These are phyloP conservation scores for Phytopythium aichiense DNA, from an alignment of 352 stramenopile species.

Conservation along the genomic window DNA sequence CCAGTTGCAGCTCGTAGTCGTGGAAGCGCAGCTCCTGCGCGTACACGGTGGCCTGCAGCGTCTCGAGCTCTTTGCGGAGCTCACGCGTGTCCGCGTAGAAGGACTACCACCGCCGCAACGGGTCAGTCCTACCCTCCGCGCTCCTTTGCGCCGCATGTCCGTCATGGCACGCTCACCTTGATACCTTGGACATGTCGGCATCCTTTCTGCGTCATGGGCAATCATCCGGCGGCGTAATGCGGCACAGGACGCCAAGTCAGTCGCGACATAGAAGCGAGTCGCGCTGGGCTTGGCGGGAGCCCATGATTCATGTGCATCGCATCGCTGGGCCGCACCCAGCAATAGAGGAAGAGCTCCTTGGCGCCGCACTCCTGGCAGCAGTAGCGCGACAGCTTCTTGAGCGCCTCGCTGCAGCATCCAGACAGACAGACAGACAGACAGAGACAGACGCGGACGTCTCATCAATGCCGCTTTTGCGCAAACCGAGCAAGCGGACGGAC, in stretches of 20 bases:
- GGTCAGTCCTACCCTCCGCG: not conserved
- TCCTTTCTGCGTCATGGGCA: conserved; percentile 45
- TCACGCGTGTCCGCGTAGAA: conserved; percentile 56
- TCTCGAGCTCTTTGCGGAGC: conserved; percentile 50
- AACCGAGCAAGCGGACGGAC: not conserved
- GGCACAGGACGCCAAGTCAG: not conserved
- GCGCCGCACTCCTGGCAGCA: conserved; percentile 53
- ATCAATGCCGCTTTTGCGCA: not conserved
- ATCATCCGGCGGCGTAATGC: not conserved
- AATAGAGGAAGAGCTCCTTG: conserved; percentile 63
- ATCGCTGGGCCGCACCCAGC: conserved; percentile 34
- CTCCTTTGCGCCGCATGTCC: no score
- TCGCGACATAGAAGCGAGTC: not conserved
- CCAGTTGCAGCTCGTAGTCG: conserved; percentile 42
- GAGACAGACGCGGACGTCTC: not conserved
- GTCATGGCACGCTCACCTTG: conserved; percentile 27
- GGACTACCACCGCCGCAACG: conserved; percentile 17
- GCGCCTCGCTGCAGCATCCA: conserved; percentile 15
- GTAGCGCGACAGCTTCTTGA: conserved; percentile 59
- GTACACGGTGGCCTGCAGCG: conserved; percentile 55
- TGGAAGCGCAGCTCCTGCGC: conserved; percentile 50
- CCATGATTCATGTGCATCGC: not conserved
- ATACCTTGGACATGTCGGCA: conserved; percentile 65
- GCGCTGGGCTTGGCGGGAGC: not conserved
- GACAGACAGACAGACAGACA: not conserved